Evolutionary conservation across 495 filamentous ascomycete species (phyloP), one percentile per base, ranked within the genome.

Genomic region (Talaromyces wortmannii): DNA sequence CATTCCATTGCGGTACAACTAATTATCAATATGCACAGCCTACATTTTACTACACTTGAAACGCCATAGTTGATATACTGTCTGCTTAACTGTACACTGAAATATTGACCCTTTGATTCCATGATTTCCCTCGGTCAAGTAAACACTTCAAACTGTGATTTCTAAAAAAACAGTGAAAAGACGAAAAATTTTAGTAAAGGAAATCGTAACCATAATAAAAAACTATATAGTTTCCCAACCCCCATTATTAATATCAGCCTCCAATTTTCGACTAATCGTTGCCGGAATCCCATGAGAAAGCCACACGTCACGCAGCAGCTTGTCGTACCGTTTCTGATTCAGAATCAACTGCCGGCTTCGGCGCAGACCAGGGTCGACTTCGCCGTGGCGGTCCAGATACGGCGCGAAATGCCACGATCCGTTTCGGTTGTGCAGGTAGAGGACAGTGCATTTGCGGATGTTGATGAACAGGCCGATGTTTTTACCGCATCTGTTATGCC

Each of bases 301-400:
- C 94, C 95, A 97, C 23, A 91, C 81, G 59, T 83, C 88, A 49
- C 94, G 78, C 40, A 96, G 74, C 59, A 97, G 80, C 46, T 84
- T 80, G 67, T 98, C 94, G 70, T 97, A 98, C 36, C 94, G 82
- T 62, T 88, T 90, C 70, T 95, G 92, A 61, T 92, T 95, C 53
- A 98, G 75, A 63, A 91, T 96, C 31, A 97, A 75, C 70, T 95
- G 94, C 42, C 92, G 85, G 48, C 78, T 81, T 31, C 87, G 87
- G 58, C 91, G 80, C 13, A 98, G 76, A 16, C 90, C 89, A 15
- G 86, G 80, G 72, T 98, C 94, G 1, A 88, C 86, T 75, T 98
- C 94, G 57, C 94, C 95, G 70, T 96, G 92, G 63, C 85, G 86
- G 73, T 97, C 95, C 48, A 97, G 85, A 69, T 97, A 98, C 10